These are phyloP conservation scores for Lachnellula occidentalis DNA, from an alignment of 2,329 filamentous ascomycete species.

Conservation along the genomic window DNA sequence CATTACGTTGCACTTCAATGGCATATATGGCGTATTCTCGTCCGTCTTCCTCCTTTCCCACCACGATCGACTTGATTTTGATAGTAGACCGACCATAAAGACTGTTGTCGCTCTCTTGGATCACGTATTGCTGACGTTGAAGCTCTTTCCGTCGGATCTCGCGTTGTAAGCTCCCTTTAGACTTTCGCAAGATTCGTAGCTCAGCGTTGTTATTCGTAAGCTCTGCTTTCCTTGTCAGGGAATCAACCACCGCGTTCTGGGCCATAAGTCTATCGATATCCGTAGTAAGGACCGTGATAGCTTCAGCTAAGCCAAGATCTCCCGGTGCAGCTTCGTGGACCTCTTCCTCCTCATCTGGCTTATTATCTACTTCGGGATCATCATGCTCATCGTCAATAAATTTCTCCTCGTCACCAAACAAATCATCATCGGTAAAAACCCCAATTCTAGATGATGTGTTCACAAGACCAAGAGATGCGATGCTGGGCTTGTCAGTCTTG, in stretches of 20 bases:
- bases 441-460: conserved; percentile 82
- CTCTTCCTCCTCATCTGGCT: conserved; percentile 66
- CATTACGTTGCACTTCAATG: conserved; percentile 83
- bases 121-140: conserved; percentile 91
- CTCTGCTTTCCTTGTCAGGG: conserved; percentile 87
- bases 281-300: conserved; percentile 78
- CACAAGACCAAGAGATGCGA: conserved; percentile 86
- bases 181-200: conserved; percentile 85
- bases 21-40: conserved; percentile 92
- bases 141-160: conserved; percentile 93
- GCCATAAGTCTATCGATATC: conserved; percentile 85
- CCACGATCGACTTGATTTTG: conserved; percentile 86
- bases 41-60: conserved; percentile 85
- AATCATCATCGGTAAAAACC: conserved; percentile 88
- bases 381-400: conserved; percentile 82
- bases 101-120: conserved; percentile 97
- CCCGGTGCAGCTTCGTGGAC: conserved; percentile 93
- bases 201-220: conserved; percentile 96
- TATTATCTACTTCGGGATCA: conserved; percentile 53
- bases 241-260: conserved; percentile 88
- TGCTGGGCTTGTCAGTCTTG: conserved; percentile 66
- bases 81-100: conserved; percentile 87
- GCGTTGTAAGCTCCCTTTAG: conserved; percentile 84
- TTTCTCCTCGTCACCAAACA: conserved; percentile 85
- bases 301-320: conserved; percentile 87